Evolutionary conservation across 1,284 basidiomycete genomes (phyloP).

Genomic region (Naganishia cerealis): DNA sequence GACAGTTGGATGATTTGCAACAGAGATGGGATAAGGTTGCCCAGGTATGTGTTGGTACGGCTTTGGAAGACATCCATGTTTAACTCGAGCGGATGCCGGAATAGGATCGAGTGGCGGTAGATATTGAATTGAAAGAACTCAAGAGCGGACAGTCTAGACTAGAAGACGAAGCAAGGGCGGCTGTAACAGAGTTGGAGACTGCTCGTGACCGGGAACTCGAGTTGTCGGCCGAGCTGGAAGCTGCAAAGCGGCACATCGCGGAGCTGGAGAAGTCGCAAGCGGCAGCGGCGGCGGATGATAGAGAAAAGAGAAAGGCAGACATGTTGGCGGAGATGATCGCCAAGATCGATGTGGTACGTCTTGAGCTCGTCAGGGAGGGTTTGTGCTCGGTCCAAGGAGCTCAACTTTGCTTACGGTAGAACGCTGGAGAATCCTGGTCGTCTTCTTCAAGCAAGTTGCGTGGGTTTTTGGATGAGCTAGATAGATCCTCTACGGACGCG

Average conservation of each 20-base stretch:
- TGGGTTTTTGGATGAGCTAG: slow-evolving; percentile 46
- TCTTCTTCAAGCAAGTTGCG: slow-evolving; percentile 46
- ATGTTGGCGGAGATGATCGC: slow-evolving; percentile 99
- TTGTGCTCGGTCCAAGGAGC: neutral
- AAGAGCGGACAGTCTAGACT: slow-evolving; percentile 87
- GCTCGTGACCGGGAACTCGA: slow-evolving; percentile 93
- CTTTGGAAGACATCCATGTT: too few species aligned
- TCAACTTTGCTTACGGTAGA: slow-evolving; percentile 6
- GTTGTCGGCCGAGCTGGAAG: slow-evolving; percentile 82
- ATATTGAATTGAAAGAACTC: slow-evolving; percentile 80
- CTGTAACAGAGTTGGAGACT: slow-evolving; percentile 89
- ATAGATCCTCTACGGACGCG: slow-evolving; percentile 51
- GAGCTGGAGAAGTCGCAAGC: slow-evolving; percentile 79
- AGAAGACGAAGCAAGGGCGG: slow-evolving; percentile 94
- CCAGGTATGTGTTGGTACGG: slow-evolving; percentile 59
- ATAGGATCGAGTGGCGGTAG: slow-evolving; percentile 85
- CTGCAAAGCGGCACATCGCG: slow-evolving; percentile 74
- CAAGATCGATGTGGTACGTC: slow-evolving; percentile 84
- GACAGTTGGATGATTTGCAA: slow-evolving; percentile 75
- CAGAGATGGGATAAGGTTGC: slow-evolving; percentile 80
- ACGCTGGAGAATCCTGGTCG: slow-evolving; percentile 60
- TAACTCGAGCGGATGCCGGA: neutral
- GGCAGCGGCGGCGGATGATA: slow-evolving; percentile 89
- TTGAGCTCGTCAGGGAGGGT: neutral
- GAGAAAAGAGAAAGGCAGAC: slow-evolving; percentile 98